Conservation (phyloP, 306 rosid species). For the barrel medic (Medicago truncatula) region DNA sequence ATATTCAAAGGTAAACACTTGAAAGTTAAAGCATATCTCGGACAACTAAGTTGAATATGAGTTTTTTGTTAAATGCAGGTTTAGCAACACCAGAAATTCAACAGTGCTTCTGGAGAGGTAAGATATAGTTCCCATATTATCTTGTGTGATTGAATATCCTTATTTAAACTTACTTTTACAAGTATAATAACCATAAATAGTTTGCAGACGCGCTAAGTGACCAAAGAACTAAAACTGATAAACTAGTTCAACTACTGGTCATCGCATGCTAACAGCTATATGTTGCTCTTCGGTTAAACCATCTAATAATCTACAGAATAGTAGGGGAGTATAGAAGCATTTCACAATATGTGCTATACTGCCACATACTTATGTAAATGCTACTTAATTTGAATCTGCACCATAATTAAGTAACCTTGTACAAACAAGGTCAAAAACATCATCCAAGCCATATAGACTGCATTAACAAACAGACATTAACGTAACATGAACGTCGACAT, state of each 20-base stretch:
- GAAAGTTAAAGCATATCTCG: not conserved
- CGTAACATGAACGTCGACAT: not conserved
- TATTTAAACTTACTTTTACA: not conserved
- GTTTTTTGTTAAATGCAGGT: constrained; percentile 55
- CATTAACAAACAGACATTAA: too few species aligned
- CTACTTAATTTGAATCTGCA: not conserved
- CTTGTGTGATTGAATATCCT: constrained; percentile 27
- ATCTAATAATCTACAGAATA: too few species aligned
- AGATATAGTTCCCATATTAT: constrained; percentile 27
- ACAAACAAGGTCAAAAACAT: too few species aligned
- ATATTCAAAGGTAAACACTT: constrained; percentile 71
- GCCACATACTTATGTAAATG: not conserved
- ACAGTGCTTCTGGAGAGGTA: constrained; percentile 97
- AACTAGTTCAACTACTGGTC: not conserved
- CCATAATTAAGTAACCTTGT: too few species aligned
- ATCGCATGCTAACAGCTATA: too few species aligned
- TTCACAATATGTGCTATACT: not conserved
- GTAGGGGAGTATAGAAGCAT: too few species aligned
- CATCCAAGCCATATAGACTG: too few species aligned
- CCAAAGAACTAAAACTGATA: not conserved
- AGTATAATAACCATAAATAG: not conserved
- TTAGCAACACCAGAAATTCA: constrained; percentile 86
- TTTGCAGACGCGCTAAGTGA: too few species aligned
- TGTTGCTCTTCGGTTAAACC: too few species aligned
- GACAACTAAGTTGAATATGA: constrained; percentile 25